Base-by-base conservation (phyloP, 176 grass and related monocot genomes). In the Themeda triandra region DNA sequence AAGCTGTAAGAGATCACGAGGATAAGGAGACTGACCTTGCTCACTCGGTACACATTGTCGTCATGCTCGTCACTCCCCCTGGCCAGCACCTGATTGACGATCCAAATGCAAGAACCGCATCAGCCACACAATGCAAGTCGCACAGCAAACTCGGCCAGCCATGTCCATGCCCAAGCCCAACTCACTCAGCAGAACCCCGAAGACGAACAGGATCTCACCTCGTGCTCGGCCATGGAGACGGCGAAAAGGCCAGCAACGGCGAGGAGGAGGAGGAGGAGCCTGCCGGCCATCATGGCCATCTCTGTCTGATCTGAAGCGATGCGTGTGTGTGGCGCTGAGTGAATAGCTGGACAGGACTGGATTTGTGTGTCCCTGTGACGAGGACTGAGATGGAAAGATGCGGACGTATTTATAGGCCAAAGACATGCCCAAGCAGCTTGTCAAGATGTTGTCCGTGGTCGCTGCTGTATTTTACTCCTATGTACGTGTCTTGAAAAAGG, bases 211-310 rank as follows among this genome's bases (percentile, higher is more conserved):
- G 68, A 77, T 53, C 88, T 81, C 69, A 89, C 90, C 90, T 92
- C 77, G 46, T 81, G 80, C 32, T 86, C 82, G 41, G 79, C 79
- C 39, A 87, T 66, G 69, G 79, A 86, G 73, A 90, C 23, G 79
- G 70, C 85, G 7, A 90, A 36, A 46, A 95, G 82, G 2, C 9
- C 19, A 18, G 48, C 56, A 40, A 94, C 8, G 35, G 87, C 90
- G 27, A 90, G 51, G 29, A 45, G 42, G 12, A 94, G 84, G 8
- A 94, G 81, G 11, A 95, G 84, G 14, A 92, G 80, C 85, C 78
- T 92, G 4, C 75, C 54, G 32, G 69, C 70, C 58, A 81, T 28
- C 24, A 66, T 64, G 85, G 88, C 66, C 13, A 1, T 8, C 21
- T 8, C 15, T 11, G 0, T 54, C 53, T n/a, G 21, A 56, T n/a